Evolutionary conservation across 768 basidiomycete species (phyloP).

Genomic region (Symmetrospora coprosmae): DNA sequence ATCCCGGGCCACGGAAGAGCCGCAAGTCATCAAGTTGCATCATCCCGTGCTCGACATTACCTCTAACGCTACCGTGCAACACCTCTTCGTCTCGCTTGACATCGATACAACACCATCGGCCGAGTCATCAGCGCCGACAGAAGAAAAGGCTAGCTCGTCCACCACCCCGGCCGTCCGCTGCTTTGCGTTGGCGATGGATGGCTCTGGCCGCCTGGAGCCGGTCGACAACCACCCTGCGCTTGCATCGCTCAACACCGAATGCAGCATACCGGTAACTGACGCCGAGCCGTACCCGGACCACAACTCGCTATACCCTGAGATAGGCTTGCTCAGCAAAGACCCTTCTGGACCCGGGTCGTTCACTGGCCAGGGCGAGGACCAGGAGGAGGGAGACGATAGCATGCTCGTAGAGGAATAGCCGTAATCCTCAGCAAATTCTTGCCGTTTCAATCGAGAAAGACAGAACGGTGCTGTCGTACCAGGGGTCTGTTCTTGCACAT

Average conservation of each 20-base stretch:
- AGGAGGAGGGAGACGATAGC: too few relatives aligned
- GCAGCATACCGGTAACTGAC: neutral
- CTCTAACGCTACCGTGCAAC: neutral
- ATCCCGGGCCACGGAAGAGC: neutral
- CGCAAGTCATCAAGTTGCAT: neutral
- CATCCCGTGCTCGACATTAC: slow-evolving; percentile 3
- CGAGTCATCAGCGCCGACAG: neutral
- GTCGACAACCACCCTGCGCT: neutral
- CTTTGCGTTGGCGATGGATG: too few relatives aligned
- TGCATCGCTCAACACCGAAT: neutral
- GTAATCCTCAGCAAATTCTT: too few relatives aligned
- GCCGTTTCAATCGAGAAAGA: too few relatives aligned
- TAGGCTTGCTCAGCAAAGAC: slow-evolving; percentile 5
- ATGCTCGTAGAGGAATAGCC: too few relatives aligned
- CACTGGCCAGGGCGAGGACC: too few relatives aligned
- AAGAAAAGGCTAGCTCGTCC: neutral
- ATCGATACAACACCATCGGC: neutral
- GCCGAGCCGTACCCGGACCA: neutral
- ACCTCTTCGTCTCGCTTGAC: neutral
- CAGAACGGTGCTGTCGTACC: too few relatives aligned
- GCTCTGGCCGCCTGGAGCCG: neutral
- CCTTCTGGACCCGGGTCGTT: neutral
- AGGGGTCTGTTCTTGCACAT: too few relatives aligned
- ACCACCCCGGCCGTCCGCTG: neutral
- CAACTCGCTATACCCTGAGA: neutral